A percentile compares a stretch with the other conserved stretches of the same genome.
phyloP scores from a whole-genome alignment of 108 stramenopile species.

The Fragilariopsis cylindrus region DNA sequence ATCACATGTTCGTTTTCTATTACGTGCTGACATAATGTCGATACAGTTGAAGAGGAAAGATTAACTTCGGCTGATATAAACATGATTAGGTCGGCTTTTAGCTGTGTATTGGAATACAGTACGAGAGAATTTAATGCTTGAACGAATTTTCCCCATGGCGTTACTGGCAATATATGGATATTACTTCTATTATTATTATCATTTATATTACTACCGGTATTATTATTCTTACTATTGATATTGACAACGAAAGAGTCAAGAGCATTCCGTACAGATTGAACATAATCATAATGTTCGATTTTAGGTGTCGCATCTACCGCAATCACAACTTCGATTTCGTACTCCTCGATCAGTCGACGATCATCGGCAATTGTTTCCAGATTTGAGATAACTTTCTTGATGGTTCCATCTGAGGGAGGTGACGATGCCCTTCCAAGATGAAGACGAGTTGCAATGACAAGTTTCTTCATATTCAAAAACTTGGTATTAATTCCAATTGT shows the following conservation, averaged over 20 bases:
- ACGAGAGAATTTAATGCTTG: conserved; percentile 90
- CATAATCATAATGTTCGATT: conserved; percentile 59
- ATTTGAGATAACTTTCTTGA: conserved; percentile 14
- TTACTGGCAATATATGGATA: conserved; percentile 74
- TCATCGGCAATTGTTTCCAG: conserved; percentile 17
- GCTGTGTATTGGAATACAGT: conserved; percentile 34
- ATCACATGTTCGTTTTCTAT: conserved; percentile 57
- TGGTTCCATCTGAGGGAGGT: conserved; percentile 18
- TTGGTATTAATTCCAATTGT: too few species aligned
- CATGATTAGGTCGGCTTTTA: conserved; percentile 43
- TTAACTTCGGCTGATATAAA: conserved; percentile 83
- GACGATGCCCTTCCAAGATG: conserved; percentile 67
- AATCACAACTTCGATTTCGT: conserved; percentile 42
- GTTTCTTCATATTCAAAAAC: not conserved
- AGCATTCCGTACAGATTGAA: conserved; percentile 41
- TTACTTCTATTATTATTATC: not conserved
- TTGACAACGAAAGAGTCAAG: conserved; percentile 5
- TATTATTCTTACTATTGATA: not conserved
- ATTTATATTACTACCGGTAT: not conserved
- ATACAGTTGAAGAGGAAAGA: conserved; percentile 39
- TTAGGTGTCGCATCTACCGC: conserved; percentile 72
- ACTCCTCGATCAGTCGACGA: not conserved
- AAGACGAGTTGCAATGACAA: conserved; percentile 74
- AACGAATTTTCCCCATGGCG: conserved; percentile 92
- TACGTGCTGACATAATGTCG: conserved; percentile 49